phyloP scores from a whole-genome alignment of 352 stramenopile species.

The Pythium volutum region DNA sequence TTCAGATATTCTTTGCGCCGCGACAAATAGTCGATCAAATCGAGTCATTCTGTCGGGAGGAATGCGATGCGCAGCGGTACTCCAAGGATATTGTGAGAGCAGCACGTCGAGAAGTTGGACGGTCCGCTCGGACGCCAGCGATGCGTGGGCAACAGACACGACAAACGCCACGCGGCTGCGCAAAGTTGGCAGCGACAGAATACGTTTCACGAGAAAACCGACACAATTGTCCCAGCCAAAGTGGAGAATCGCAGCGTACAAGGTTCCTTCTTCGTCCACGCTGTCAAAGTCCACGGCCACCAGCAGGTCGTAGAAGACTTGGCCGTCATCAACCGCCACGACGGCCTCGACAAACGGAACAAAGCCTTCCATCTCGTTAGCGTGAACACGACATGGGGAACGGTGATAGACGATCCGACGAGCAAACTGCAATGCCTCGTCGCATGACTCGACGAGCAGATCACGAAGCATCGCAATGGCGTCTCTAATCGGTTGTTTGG shows the following conservation, averaged over 20 bases:
- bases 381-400: background rate
- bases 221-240: background rate
- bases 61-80: too few species aligned
- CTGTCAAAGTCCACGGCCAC: background rate
- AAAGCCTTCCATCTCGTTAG: background rate
- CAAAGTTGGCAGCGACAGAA: background rate
- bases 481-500: background rate
- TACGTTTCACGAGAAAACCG: background rate
- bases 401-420: background rate
- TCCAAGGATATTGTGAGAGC: background rate
- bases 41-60: too few species aligned
- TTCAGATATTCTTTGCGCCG: too few species aligned
- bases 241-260: background rate
- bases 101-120: background rate
- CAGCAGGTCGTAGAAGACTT: background rate
- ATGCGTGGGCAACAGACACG: too few species aligned
- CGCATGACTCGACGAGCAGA: background rate
- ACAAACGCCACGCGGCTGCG: background rate
- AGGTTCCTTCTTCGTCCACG: background rate
- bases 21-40: too few species aligned
- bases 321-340: background rate
- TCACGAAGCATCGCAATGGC: background rate
- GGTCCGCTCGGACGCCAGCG: background rate
- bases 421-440: background rate
- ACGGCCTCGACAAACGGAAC: background rate